These are phyloP conservation scores for Hymenoscyphus repandus DNA, from an alignment of 2,329 filamentous ascomycete species.

Conservation along the genomic window DNA sequence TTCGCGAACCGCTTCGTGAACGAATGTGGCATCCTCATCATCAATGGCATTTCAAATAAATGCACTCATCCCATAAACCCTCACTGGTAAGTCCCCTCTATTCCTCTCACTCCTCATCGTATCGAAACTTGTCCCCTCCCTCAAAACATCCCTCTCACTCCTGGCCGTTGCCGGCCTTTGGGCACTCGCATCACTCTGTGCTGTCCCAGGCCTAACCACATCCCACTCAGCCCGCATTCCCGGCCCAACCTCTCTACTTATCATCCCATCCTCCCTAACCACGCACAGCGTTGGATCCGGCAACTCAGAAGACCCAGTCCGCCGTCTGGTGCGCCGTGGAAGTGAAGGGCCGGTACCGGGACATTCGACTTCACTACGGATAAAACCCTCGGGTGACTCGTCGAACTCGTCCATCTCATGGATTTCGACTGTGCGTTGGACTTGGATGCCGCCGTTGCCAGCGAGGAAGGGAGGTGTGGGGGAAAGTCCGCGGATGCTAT, in stretches of 20 bases:
- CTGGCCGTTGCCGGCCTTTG: not conserved
- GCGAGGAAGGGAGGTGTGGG: not conserved
- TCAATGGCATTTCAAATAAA: no score
- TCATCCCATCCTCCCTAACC: not conserved
- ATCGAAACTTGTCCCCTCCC: not conserved
- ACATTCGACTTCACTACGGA: not conserved
- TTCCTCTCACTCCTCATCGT: not conserved
- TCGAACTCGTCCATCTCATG: not conserved
- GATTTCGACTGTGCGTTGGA: not conserved
- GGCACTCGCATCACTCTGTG: not conserved
- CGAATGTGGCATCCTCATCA: no score
- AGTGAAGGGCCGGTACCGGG: not conserved
- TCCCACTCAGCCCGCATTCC: not conserved
- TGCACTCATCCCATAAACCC: not conserved
- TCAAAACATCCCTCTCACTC: not conserved
- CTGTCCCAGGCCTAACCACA: not conserved
- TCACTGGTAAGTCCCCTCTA: not conserved
- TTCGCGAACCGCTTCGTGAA: no score
- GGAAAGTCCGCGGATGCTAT: not conserved
- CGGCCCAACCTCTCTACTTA: not conserved
- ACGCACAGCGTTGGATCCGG: not conserved
- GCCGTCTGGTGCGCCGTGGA: not conserved
- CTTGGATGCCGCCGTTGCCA: not conserved
- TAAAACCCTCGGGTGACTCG: not conserved
- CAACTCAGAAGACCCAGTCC: no score